phyloP scores from a whole-genome alignment of 306 rosid genomes.

The Pterocarpus macrocarpus region DNA sequence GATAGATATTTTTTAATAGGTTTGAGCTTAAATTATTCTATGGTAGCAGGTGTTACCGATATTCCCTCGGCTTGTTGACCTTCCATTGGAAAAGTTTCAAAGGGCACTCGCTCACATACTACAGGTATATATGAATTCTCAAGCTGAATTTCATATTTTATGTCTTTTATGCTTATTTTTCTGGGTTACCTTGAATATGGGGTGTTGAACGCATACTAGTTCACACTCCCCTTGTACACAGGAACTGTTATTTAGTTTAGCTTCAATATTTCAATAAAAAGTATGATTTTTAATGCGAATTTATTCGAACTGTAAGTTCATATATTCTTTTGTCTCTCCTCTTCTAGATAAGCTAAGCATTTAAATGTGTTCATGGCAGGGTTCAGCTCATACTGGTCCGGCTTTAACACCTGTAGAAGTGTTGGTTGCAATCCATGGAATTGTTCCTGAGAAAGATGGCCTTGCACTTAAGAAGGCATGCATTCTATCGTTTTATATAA shows the following conservation, averaged over 20 bases:
- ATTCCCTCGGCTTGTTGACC: constrained; percentile 90
- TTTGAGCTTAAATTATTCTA: constrained; percentile 46
- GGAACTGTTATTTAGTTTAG: background rate
- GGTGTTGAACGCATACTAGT: constrained; percentile 15
- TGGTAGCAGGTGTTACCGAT: constrained; percentile 89
- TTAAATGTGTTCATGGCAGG: constrained; percentile 64
- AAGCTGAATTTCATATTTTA: constrained; percentile 30
- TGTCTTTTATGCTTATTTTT: constrained; percentile 36
- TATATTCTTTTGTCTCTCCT: constrained; percentile 11
- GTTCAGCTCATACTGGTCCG: constrained; percentile 99
- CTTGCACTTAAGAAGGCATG: constrained; percentile 89
- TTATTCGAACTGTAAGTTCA: background rate
- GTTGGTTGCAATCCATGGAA: constrained; percentile 94
- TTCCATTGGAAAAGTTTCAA: constrained; percentile 96
- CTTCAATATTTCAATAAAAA: background rate
- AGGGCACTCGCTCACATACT: constrained; percentile 95
- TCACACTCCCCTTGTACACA: background rate
- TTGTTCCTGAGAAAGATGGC: constrained; percentile 90
- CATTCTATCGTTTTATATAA: constrained; percentile 39
- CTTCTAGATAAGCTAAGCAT: constrained; percentile 41
- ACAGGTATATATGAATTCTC: constrained; percentile 72
- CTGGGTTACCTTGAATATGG: constrained; percentile 2
- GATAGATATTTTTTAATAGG: background rate
- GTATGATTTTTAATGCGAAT: constrained; percentile 23
- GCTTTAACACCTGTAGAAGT: constrained; percentile 97